Percentiles rank a stretch among this genome's conserved stretches.
Evolutionary conservation across 2,329 filamentous ascomycete genomes (phyloP).

Genomic region (Diaporthe citriasiana): DNA sequence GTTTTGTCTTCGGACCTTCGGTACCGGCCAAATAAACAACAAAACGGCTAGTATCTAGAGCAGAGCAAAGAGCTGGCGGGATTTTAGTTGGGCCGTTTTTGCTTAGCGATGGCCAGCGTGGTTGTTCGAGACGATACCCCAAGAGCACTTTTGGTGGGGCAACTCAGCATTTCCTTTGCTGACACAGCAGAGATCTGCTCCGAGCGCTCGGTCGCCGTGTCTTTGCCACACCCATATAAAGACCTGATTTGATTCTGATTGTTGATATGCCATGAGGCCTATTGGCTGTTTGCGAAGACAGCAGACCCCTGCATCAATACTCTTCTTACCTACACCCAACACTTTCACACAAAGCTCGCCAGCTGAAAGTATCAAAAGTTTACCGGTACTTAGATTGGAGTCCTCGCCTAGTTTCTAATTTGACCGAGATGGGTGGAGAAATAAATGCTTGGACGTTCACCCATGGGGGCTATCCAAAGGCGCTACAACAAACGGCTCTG

Average conservation of each 20-base stretch:
- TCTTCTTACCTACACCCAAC: neutral
- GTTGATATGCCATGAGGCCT: neutral
- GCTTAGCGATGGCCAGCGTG: neutral
- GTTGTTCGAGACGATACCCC: neutral
- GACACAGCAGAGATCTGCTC: neutral
- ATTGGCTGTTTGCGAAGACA: neutral
- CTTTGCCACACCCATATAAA: neutral
- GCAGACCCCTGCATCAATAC: neutral
- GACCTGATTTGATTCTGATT: neutral
- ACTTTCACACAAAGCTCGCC: neutral
- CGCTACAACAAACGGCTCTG: conserved; percentile 2
- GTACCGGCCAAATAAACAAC: neutral
- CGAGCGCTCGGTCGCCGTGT: neutral
- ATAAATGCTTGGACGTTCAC: conserved; percentile 16
- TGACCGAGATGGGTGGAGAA: neutral
- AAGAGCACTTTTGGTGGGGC: neutral
- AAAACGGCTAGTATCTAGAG: neutral
- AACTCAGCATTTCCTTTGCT: neutral
- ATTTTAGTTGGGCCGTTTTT: neutral
- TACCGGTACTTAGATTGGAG: neutral
- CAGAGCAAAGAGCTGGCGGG: neutral
- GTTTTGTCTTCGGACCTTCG: neutral
- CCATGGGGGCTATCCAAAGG: neutral
- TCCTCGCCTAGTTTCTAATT: too few relatives aligned
- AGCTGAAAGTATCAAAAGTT: neutral